These are phyloP conservation scores for Gnomoniopsis smithogilvyi DNA, from an alignment of 2,329 filamentous ascomycete species.

Conservation along the genomic window DNA sequence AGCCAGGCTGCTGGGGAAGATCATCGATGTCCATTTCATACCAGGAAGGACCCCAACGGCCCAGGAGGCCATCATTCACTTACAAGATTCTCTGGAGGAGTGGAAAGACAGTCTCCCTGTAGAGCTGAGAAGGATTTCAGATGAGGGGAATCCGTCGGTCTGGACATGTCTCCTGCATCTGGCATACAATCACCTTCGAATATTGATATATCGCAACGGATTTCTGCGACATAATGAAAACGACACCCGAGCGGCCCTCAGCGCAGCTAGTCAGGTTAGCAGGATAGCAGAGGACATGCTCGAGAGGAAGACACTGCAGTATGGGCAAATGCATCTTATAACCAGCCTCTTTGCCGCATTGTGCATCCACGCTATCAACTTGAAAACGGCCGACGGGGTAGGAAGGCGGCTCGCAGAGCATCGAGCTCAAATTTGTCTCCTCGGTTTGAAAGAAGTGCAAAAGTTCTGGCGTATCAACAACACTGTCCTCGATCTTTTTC, in stretches of 20 bases:
- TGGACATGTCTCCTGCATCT: slow-evolving; percentile 35
- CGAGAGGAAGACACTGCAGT: slow-evolving; percentile 19
- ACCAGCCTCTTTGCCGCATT: slow-evolving; percentile 35
- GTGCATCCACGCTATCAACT: slow-evolving; percentile 35
- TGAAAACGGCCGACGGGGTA: slow-evolving; percentile 31
- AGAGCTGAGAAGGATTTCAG: slow-evolving; percentile 26
- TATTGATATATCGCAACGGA: slow-evolving; percentile 33
- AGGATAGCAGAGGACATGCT: slow-evolving; percentile 37
- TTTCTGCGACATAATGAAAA: slow-evolving; percentile 28
- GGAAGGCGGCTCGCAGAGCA: slow-evolving; percentile 33
- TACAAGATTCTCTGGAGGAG: slow-evolving; percentile 29
- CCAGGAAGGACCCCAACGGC: slow-evolving; percentile 30
- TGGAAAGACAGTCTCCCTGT: slow-evolving; percentile 33
- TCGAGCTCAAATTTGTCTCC: slow-evolving; percentile 34
- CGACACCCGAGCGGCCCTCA: slow-evolving; percentile 28
- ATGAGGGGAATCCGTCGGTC: slow-evolving; percentile 32
- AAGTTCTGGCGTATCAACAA: slow-evolving; percentile 40
- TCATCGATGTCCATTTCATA: slow-evolving; percentile 34
- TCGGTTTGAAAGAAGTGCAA: slow-evolving; percentile 35
- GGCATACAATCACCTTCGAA: slow-evolving; percentile 35
- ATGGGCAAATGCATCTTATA: slow-evolving; percentile 37
- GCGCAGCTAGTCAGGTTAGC: slow-evolving; percentile 33
- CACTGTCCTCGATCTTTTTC: slow-evolving; percentile 34
- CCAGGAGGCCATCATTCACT: slow-evolving; percentile 25
- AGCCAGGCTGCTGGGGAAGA: slow-evolving; percentile 28